These are phyloP conservation scores for Lavandula angustifolia DNA, from an alignment of 257 asterid species.

Conservation along the genomic window DNA sequence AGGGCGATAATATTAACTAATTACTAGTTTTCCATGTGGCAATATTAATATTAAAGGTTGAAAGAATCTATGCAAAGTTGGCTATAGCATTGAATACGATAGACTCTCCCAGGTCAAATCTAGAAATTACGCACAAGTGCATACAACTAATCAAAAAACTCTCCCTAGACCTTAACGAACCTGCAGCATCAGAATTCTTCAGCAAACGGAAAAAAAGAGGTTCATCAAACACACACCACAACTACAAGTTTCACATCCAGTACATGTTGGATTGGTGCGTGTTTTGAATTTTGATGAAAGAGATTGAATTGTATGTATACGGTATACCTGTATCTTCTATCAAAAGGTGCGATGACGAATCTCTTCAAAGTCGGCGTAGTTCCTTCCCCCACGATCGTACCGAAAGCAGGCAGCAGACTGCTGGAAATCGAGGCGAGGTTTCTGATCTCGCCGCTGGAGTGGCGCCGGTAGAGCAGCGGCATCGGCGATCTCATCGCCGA, in stretches of 20 bases:
- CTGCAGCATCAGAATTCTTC: background rate
- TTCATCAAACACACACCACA: slow-evolving; percentile 6
- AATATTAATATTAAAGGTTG: no score
- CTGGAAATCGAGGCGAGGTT: slow-evolving; percentile 84
- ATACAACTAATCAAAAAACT: background rate
- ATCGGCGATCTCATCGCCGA: slow-evolving; percentile 52
- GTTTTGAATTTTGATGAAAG: no score
- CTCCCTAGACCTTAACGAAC: background rate
- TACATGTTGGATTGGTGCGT: no score
- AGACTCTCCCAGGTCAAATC: background rate
- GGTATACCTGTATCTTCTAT: slow-evolving; percentile 74
- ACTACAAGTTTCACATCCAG: no score
- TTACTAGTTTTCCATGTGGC: no score
- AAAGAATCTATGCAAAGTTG: background rate
- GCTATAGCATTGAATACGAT: background rate
- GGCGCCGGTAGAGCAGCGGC: slow-evolving; percentile 57
- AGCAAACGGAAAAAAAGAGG: background rate
- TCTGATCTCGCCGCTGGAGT: slow-evolving; percentile 50
- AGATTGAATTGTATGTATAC: no score
- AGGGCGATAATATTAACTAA: no score
- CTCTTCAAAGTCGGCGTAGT: slow-evolving; percentile 34
- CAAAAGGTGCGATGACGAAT: slow-evolving; percentile 73
- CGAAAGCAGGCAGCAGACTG: slow-evolving; percentile 89
- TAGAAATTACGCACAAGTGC: background rate
- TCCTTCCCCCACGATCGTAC: slow-evolving; percentile 70